Evolutionary conservation across 2,329 filamentous ascomycete genomes (phyloP).

Genomic region (Cercospora sojina): DNA sequence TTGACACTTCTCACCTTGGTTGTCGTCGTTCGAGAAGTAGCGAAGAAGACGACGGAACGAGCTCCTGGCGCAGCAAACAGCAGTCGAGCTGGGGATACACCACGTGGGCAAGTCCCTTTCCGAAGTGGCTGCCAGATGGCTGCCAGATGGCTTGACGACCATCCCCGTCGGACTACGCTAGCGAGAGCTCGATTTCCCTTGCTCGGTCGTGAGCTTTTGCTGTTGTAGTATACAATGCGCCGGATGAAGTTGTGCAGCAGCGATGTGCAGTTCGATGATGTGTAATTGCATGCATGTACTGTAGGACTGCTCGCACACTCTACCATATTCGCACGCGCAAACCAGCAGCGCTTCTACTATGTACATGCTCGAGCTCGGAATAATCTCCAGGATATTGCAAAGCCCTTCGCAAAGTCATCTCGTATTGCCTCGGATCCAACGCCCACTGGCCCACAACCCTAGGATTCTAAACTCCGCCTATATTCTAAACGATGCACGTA

Average conservation of each 20-base stretch:
- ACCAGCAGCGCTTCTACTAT: background rate
- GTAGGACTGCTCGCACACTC: background rate
- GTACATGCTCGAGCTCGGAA: background rate
- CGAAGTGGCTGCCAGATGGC: slow-evolving; percentile 1
- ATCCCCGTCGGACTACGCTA: background rate
- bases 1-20: background rate
- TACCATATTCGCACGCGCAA: background rate
- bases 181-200: background rate
- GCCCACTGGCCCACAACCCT: background rate
- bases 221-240: background rate
- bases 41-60: background rate
- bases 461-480: background rate
- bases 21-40: background rate
- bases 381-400: background rate
- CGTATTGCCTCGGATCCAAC: background rate
- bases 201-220: background rate
- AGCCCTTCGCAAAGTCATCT: background rate
- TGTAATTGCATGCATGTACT: background rate
- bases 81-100: background rate
- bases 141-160: background rate
- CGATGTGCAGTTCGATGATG: background rate
- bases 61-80: background rate
- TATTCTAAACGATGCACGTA: background rate
- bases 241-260: background rate
- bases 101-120: background rate